Evolutionary conservation across 345 rosid species (phyloP), one percentile per base, ranked within the genome.

Genomic region (Arabis hirsuta): DNA sequence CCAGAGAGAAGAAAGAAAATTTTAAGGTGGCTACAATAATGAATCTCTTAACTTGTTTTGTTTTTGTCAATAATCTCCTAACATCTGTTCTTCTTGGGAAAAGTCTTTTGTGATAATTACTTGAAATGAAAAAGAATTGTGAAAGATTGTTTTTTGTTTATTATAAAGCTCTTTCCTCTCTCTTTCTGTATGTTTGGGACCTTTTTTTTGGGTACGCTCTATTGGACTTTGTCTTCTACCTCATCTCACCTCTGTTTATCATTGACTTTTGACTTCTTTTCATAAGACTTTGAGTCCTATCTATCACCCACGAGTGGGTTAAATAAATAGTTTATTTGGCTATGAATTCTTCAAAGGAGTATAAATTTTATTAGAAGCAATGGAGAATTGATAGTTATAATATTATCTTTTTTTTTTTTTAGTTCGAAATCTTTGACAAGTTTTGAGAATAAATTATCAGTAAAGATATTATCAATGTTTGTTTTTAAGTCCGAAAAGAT

Each of bases 241-340:
- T 55, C 70, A 3, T 9, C 20, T 0, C 6, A 0, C 22, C 78
- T 41, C 50, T 74, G 63, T 74, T 60, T 50, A 42, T 34, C 62
- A 69, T 60, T 74, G 78, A 74, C 78, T 59, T 67, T 74, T 74
- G 78, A 74, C 78, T 74, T 58, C 51, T 22, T 56, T 12, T 9
- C 8, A 10, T 32, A 6, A 10, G 4, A 62, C 55, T 62, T 36
- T 4, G 16, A 36, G 7, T 38, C n/a, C n/a, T n/a, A n/a, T 32
- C 36, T 50, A n/a, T 32, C n/a, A 12, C 3, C 26, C 19, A 48
- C 6, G 24, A 2, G 38, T 34, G 38, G 8, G 39, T 22, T n/a
- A 11, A 46, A 13, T 47, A 24, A 7, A 14, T 32, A 13, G 44
- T 44, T 59, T 38, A 39, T 11, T 12, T 59, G 16, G 4, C 47